Conservation (phyloP, 2,329 filamentous ascomycete genomes). For the Orbilia brochopaga region DNA sequence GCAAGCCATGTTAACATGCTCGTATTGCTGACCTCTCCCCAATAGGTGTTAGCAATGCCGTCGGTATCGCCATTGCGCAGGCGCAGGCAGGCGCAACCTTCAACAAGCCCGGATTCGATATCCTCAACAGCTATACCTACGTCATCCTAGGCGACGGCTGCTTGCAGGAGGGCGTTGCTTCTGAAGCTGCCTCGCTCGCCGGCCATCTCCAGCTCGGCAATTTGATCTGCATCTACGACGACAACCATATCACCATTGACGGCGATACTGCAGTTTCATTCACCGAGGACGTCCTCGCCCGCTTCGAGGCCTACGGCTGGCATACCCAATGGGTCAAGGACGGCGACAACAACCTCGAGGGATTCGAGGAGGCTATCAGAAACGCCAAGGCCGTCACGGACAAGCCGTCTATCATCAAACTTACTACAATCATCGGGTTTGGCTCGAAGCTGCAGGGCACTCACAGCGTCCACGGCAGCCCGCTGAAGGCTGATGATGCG, state of each 20-base stretch:
- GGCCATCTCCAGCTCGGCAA: slow-evolving; percentile 98
- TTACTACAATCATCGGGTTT: slow-evolving; percentile 96
- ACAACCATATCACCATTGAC: slow-evolving; percentile 96
- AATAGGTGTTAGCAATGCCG: slow-evolving; percentile 78
- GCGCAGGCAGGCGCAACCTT: slow-evolving; percentile 86
- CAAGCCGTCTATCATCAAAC: slow-evolving; percentile 96
- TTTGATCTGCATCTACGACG: slow-evolving; percentile 94
- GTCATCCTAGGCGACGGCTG: slow-evolving; percentile 97
- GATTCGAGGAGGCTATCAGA: slow-evolving; percentile 85
- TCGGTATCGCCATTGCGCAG: slow-evolving; percentile 96
- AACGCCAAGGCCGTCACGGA: slow-evolving; percentile 85
- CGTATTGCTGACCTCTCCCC: not conserved
- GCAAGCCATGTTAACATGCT: not conserved
- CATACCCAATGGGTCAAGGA: slow-evolving; percentile 83
- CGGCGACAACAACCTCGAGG: slow-evolving; percentile 85
- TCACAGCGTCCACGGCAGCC: slow-evolving; percentile 92
- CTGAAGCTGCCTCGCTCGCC: slow-evolving; percentile 87
- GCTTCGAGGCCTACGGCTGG: slow-evolving; percentile 98
- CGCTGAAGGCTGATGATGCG: slow-evolving; percentile 92
- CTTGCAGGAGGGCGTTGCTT: slow-evolving; percentile 96
- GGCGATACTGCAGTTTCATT: slow-evolving; percentile 95
- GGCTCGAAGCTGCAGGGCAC: slow-evolving; percentile 93
- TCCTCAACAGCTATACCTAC: slow-evolving; percentile 97
- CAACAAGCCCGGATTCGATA: slow-evolving; percentile 93
- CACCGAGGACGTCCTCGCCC: slow-evolving; percentile 93